A percentile compares a stretch with the other conserved stretches of the same genome.
phyloP scores from a whole-genome alignment of 2,329 filamentous ascomycete genomes.

The Colletotrichum sp. region DNA sequence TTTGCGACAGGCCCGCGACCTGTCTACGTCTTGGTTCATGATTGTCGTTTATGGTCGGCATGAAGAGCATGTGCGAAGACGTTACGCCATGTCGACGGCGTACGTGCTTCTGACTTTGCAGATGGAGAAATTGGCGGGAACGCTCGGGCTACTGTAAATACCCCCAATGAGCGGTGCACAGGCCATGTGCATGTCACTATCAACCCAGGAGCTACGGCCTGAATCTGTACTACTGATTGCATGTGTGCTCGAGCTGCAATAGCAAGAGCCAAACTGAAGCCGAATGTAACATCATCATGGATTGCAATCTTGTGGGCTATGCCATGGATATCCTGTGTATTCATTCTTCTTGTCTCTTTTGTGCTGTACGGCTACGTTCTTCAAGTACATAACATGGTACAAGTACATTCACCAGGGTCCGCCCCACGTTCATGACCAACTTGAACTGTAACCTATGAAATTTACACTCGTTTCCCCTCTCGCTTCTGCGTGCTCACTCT shows the following conservation, averaged over 20 bases:
- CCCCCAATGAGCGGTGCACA: not conserved
- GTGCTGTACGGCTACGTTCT: not conserved
- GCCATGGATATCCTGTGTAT: not conserved
- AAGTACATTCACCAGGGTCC: not conserved
- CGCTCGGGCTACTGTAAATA: not conserved
- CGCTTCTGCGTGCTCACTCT: not conserved
- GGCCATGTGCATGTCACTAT: not conserved
- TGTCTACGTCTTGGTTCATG: conserved; percentile 6
- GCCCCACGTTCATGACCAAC: not conserved
- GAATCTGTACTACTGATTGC: not conserved
- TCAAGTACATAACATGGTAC: not conserved
- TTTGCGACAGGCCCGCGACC: not conserved
- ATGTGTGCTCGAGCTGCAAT: not conserved
- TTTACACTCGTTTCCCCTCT: not conserved
- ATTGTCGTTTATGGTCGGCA: conserved; percentile 2
- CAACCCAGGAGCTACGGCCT: not conserved
- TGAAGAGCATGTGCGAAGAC: not conserved
- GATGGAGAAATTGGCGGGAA: not conserved
- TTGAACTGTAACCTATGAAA: not conserved
- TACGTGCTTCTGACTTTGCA: not conserved
- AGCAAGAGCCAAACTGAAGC: not conserved
- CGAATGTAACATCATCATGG: not conserved
- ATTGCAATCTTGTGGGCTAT: not conserved
- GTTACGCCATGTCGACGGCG: not conserved
- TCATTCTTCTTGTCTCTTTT: not conserved